Evolutionary conservation across 345 rosid genomes (phyloP).

Genomic region (Camelina hispida): DNA sequence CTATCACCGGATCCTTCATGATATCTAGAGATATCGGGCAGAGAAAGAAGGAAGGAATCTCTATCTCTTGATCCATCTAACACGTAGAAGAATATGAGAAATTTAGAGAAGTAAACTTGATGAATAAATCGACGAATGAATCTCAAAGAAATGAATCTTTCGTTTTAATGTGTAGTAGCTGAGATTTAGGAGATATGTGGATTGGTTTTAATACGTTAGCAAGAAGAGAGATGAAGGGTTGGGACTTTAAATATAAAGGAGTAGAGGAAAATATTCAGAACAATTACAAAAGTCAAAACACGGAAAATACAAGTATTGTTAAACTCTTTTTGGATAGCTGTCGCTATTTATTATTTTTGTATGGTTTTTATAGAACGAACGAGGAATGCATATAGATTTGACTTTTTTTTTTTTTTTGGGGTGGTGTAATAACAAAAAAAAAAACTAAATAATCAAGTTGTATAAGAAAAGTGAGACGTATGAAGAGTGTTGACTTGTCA

Average conservation of each 20-base stretch:
- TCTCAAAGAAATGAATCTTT: neutral
- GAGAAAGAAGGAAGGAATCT: conserved; percentile 64
- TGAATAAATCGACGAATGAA: conserved; percentile 31
- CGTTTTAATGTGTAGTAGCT: conserved; percentile 34
- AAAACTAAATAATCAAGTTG: conserved; percentile 21
- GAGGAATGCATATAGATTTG: conserved; percentile 40
- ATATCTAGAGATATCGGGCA: conserved; percentile 81
- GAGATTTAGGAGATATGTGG: conserved; percentile 41
- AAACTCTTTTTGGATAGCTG: conserved; percentile 31
- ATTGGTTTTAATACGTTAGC: conserved; percentile 48
- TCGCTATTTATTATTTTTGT: conserved; percentile 28
- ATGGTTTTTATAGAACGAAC: conserved; percentile 36
- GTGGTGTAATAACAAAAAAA: conserved; percentile 17
- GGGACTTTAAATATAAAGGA: conserved; percentile 48
- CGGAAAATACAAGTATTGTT: conserved; percentile 47
- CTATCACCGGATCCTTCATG: conserved; percentile 81
- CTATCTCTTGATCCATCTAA: conserved; percentile 67
- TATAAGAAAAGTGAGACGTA: conserved; percentile 14
- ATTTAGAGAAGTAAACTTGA: neutral
- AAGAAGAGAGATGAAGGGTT: conserved; percentile 32
- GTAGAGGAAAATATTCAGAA: conserved; percentile 22
- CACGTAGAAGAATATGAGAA: neutral
- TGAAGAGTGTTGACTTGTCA: conserved; percentile 60
- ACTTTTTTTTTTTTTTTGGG: conserved; percentile 15
- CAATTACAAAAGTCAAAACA: conserved; percentile 65